Base-by-base conservation (phyloP, 2,329 filamentous ascomycete species). In the Xylariaceae sp. region DNA sequence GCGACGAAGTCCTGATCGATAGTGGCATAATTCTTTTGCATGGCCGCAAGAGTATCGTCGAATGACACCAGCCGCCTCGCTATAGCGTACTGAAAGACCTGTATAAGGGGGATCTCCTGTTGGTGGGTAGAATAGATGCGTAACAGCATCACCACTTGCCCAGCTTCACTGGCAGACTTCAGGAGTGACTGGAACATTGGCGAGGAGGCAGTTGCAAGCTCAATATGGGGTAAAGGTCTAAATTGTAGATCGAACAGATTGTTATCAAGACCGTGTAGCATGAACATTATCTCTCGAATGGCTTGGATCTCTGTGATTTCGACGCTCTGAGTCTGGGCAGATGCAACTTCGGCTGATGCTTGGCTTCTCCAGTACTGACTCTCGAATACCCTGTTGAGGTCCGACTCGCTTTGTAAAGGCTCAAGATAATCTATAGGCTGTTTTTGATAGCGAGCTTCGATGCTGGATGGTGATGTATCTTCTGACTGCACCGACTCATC, bases 191-290 rank as follows among this genome's bases (percentile, higher is more conserved):
- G 76, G 68, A 82, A 78, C 1, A 80, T 77, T 18, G 81, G 77
- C 76, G 76, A 77, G 0, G 78, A 78, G 9, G 82, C 71, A 58
- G 80, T 75, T 0, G 73, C 68, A 30, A 84, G 74, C 58, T 82
- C 78, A 56, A 78, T 82, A 1, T 66, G 67, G 3, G 74, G 67
- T 1, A 74, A 70, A 0, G 77, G 76, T 5, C 71, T 64, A 11
- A 75, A 77, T 53, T 77, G 68, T 2, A 66, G 18, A 58, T 75
- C 76, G 67, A 92, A 96, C 1, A 96, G 70, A 1, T 85, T 87
- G 2, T 89, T 93, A 4, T 86, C 82, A 3, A 94, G 76, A 0
- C 92, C 92, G 56, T 85, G 83, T 0, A 97, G 80, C 90, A 97
- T 95, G 67, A 90, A 93, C 0, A 97, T 77, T 0, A 85, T 83